Conservation (phyloP, 768 basidiomycete genomes). For the Boletus subparvulus region DNA sequence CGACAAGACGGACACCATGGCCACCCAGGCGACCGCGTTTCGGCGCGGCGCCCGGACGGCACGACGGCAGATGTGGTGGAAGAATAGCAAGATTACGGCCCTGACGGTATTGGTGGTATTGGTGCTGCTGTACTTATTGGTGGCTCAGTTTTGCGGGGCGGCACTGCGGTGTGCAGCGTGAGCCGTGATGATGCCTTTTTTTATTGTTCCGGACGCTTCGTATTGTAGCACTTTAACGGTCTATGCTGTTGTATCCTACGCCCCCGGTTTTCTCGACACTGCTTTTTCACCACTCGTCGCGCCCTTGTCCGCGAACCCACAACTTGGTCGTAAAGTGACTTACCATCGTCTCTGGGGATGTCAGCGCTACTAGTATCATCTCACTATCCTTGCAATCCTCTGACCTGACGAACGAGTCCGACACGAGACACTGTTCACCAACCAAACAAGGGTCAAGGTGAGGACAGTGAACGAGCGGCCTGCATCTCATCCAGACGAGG, state of each 20-base stretch:
- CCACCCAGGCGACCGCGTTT: slow-evolving; percentile 92
- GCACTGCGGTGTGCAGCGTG: slow-evolving; percentile 59
- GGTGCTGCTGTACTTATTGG: slow-evolving; percentile 75
- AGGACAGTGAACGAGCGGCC: no score
- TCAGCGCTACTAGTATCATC: no score
- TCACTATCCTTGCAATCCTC: no score
- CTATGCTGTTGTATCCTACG: slow-evolving; percentile 12
- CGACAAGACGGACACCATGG: slow-evolving; percentile 96
- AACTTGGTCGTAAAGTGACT: no score
- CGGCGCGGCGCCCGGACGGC: slow-evolving; percentile 82
- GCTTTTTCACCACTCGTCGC: background rate
- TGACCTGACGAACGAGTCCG: no score
- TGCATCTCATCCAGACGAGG: no score
- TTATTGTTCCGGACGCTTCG: background rate
- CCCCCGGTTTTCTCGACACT: background rate
- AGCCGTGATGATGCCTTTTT: background rate
- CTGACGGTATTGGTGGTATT: slow-evolving; percentile 71
- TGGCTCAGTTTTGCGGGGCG: slow-evolving; percentile 89
- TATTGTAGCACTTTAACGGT: slow-evolving; percentile 9
- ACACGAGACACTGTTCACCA: no score
- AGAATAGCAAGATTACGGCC: slow-evolving; percentile 66
- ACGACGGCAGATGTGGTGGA: slow-evolving; percentile 88
- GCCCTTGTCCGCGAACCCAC: no score
- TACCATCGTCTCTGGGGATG: no score
- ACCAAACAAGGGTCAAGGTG: no score